Conservation (phyloP, 1,139 yeast genomes). For the Lodderomyces metapsilosis region DNA sequence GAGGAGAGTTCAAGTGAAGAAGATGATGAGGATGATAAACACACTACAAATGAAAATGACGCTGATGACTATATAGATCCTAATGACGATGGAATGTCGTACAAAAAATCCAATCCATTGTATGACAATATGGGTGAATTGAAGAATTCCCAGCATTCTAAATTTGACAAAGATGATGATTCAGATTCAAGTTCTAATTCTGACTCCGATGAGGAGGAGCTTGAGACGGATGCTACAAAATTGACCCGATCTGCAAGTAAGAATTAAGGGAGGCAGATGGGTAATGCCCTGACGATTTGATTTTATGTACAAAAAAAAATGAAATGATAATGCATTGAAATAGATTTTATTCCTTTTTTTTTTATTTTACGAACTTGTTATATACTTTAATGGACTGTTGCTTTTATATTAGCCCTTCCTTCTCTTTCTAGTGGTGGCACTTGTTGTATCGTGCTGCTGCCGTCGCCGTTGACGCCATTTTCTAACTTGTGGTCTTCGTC, state of each 20-base stretch:
- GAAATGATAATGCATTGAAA: slow-evolving; percentile 3
- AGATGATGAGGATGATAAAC: slow-evolving; percentile 19
- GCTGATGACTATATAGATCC: slow-evolving; percentile 76
- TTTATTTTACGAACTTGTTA: neutral
- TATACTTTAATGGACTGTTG: slow-evolving; percentile 5
- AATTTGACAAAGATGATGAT: slow-evolving; percentile 6
- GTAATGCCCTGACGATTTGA: neutral
- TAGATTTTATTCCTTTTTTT: neutral
- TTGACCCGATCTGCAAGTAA: slow-evolving; percentile 46
- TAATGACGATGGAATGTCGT: slow-evolving; percentile 77
- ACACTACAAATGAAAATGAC: slow-evolving; percentile 61
- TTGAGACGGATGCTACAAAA: slow-evolving; percentile 23
- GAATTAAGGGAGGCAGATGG: slow-evolving; percentile 20
- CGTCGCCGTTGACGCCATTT: slow-evolving; percentile 5
- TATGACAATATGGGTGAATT: slow-evolving; percentile 47
- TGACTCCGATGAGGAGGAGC: slow-evolving; percentile 19
- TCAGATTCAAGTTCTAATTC: slow-evolving; percentile 8
- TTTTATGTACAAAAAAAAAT: neutral
- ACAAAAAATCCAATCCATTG: slow-evolving; percentile 62
- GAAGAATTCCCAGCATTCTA: slow-evolving; percentile 12
- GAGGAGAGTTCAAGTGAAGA: slow-evolving; percentile 24
- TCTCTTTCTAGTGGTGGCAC: slow-evolving; percentile 88
- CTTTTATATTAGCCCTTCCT: slow-evolving; percentile 46
- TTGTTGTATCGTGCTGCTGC: slow-evolving; percentile 23
- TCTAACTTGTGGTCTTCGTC: neutral